Conservation (phyloP, 1,139 yeast genomes). For the Blastobotrys elegans region DNA sequence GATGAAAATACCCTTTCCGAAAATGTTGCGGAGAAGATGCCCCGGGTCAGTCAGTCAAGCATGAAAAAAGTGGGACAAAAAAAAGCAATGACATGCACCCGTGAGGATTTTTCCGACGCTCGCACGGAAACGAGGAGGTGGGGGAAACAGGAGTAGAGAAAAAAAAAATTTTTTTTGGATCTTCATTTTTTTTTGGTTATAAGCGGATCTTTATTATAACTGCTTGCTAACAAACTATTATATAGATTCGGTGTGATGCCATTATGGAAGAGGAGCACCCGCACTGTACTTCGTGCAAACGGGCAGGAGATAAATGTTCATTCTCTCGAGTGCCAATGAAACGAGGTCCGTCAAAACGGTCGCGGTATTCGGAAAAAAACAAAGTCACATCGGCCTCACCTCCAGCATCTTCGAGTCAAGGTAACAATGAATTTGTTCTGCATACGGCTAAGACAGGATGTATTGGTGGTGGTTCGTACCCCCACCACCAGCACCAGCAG, state of each 20-base stretch:
- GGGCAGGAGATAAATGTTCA: slow-evolving; percentile 38
- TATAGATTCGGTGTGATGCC: slow-evolving; percentile 39
- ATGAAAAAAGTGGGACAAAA: too few relatives aligned
- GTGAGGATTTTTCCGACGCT: too few relatives aligned
- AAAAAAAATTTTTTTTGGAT: too few relatives aligned
- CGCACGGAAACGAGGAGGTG: too few relatives aligned
- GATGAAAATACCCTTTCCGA: neutral
- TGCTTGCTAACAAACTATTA: too few relatives aligned
- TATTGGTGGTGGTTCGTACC: too few relatives aligned
- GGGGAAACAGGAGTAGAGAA: too few relatives aligned
- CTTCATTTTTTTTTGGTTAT: too few relatives aligned
- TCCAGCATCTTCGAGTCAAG: slow-evolving; percentile 1
- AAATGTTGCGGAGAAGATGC: slow-evolving; percentile 6
- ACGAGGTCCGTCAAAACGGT: slow-evolving; percentile 40
- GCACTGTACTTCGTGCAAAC: slow-evolving; percentile 37
- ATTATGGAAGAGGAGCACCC: slow-evolving; percentile 27
- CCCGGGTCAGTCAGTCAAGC: too few relatives aligned
- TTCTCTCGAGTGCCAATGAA: slow-evolving; percentile 41
- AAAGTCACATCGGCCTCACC: neutral
- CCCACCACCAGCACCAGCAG: neutral
- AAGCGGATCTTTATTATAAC: too few relatives aligned
- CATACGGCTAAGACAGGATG: slow-evolving; percentile 1
- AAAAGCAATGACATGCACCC: too few relatives aligned
- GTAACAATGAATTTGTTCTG: slow-evolving; percentile 9
- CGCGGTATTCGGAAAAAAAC: slow-evolving; percentile 3